Conservation (phyloP, 768 basidiomycete genomes). For the Termitomyces sp. region DNA sequence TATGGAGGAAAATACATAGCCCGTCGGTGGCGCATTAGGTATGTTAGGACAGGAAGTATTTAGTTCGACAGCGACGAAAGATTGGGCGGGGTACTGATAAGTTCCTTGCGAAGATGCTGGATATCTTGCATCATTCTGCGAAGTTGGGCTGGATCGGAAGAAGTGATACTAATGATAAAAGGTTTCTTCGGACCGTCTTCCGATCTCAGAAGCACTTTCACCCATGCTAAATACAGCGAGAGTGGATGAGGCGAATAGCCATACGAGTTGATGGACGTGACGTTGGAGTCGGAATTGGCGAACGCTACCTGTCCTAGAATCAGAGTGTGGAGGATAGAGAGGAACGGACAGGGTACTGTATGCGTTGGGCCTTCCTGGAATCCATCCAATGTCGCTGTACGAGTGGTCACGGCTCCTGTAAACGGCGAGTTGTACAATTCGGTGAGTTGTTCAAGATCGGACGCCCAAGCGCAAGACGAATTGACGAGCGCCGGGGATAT, state of each 20-base stretch:
- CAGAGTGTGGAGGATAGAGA: background rate
- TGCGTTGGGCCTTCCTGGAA: constrained; percentile 62
- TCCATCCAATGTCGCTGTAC: constrained; percentile 68
- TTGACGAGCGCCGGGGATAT: constrained; percentile 68
- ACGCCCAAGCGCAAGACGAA: constrained; percentile 79
- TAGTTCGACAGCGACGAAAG: constrained; percentile 65
- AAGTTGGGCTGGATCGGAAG: constrained; percentile 48
- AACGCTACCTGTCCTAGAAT: constrained; percentile 50
- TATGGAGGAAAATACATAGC: constrained; percentile 54
- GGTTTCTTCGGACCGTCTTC: constrained; percentile 30
- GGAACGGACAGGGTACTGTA: constrained; percentile 37
- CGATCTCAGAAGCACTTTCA: constrained; percentile 39
- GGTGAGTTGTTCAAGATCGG: constrained; percentile 54
- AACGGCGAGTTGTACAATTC: constrained; percentile 59
- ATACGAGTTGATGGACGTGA: constrained; percentile 77
- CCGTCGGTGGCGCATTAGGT: constrained; percentile 49
- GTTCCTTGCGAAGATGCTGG: constrained; percentile 46
- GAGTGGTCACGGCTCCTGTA: constrained; percentile 78
- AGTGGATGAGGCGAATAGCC: constrained; percentile 83
- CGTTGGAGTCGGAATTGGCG: constrained; percentile 29
- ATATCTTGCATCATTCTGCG: constrained; percentile 51
- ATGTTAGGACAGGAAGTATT: constrained; percentile 89
- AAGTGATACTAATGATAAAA: constrained; percentile 76
- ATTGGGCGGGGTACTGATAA: constrained; percentile 19
- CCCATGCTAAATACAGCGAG: constrained; percentile 58